Evolutionary conservation across 495 filamentous ascomycete species (phyloP), one percentile per base, ranked within the genome.

Genomic region (Aeminium ludgeri): DNA sequence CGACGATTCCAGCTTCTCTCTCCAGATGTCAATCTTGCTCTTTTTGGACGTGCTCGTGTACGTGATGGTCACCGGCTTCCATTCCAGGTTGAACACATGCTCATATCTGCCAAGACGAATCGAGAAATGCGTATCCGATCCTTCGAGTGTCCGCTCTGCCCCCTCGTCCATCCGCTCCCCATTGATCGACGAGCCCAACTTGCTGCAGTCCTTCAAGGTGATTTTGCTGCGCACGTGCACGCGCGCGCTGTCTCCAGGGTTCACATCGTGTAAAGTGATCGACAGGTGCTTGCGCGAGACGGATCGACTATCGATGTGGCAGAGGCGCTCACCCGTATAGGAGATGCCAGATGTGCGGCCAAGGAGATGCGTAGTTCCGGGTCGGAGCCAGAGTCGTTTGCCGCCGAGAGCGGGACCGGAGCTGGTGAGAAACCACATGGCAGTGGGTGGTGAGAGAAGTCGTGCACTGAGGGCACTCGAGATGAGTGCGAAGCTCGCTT

Each of bases 201-300:
- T 89, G 1, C 86, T 82, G 3, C 69, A 64, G 34, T 64, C 61
- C 8, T 45, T 55, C 17, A 64, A 40, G 6, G 40, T 79, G 66
- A 60, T 86, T 80, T 51, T 70, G 68, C 34, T 91, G 40, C 77
- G 75, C 17, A 66, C 63, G 48, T 74, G 65, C 2, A 80, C 56
- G 31, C 71, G 67, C 29, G 64, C 82, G 40, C 75, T 79, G 58
- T 84, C 77, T 36, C 73, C 80, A 6, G 74, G 60, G 25, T 65
- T 59, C 5, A 89, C 78, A 0, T 59, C 46, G 10, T 66, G 73
- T 1, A 96, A 74, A 20, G 75, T 65, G 40, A 97, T 74, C 20
- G 76, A 74, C 50, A 95, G 64, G 57, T 97, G 89, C 46, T 87
- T 78, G 23, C 87, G 70, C n/a, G 89, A 97, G 36, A 97, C 76